Conservation (phyloP, 176 grass and related monocot species). For the Zoysia pacifica region DNA sequence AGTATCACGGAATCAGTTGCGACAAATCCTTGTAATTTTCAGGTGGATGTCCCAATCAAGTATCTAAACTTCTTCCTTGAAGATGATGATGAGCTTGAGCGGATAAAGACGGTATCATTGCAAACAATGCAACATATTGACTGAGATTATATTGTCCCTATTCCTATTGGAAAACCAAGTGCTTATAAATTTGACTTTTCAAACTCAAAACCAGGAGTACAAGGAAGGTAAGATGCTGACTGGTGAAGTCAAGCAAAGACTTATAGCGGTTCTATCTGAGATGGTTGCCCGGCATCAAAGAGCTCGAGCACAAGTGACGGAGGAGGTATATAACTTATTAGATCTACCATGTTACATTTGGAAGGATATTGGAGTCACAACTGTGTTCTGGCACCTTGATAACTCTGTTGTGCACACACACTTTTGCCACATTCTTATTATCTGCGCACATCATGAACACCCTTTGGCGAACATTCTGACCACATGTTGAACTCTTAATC, state of each 20-base stretch:
- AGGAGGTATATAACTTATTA: conserved; percentile 60
- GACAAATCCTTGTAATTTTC: conserved; percentile 36
- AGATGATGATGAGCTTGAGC: conserved; percentile 72
- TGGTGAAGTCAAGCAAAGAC: conserved; percentile 74
- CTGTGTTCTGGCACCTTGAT: neutral
- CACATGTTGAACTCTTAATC: neutral
- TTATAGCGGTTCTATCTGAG: conserved; percentile 58
- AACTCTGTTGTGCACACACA: neutral
- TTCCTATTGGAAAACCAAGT: conserved; percentile 5
- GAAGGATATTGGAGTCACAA: neutral
- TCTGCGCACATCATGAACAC: neutral
- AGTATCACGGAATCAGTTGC: neutral
- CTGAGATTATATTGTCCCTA: neutral
- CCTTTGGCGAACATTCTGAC: neutral
- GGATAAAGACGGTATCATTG: conserved; percentile 75
- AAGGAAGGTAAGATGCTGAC: conserved; percentile 81
- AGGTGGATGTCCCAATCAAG: conserved; percentile 94
- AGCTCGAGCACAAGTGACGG: conserved; percentile 64
- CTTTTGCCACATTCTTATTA: neutral
- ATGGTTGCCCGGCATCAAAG: conserved; percentile 77
- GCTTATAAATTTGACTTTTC: neutral
- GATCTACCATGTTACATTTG: neutral
- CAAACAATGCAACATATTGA: conserved; percentile 9
- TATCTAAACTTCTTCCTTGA: no score
- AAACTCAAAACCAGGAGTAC: conserved; percentile 62